These are phyloP conservation scores for Ampelocalamus luodianensis DNA, from an alignment of 176 grass and related monocot species.

Conservation along the genomic window DNA sequence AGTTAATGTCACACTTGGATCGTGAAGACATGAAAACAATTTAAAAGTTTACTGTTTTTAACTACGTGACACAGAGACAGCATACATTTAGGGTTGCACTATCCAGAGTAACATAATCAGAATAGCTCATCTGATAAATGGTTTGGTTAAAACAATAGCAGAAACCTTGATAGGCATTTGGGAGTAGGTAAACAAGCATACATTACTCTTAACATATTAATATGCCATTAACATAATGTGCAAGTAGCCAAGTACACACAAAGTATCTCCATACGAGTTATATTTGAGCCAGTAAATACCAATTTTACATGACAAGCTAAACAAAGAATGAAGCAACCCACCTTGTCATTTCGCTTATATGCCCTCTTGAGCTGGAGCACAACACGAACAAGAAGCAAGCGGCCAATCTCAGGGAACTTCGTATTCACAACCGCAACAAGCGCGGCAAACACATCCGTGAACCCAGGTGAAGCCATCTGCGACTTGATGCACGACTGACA, in stretches of 20 bases:
- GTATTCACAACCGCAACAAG: conserved; percentile 87
- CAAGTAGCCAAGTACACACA: background rate
- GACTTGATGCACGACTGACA: conserved; percentile 94
- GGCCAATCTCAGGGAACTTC: conserved; percentile 82
- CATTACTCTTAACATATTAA: background rate
- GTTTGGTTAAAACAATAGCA: background rate
- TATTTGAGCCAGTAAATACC: background rate
- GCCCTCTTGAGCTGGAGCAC: conserved; percentile 94
- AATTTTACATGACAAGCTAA: conserved; percentile 18
- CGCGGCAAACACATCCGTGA: conserved; percentile 86
- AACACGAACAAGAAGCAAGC: conserved; percentile 71
- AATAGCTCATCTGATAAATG: background rate
- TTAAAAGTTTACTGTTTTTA: background rate
- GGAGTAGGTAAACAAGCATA: background rate
- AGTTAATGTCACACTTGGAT: background rate
- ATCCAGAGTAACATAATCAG: background rate
- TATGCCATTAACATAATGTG: background rate
- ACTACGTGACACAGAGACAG: background rate
- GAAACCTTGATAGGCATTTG: background rate
- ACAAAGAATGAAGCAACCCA: conserved; percentile 24
- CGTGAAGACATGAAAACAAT: background rate
- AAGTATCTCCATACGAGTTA: conserved; percentile 1
- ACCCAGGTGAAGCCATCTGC: conserved; percentile 94
- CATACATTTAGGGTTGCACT: too few relatives aligned
- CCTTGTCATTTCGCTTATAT: conserved; percentile 94